These are phyloP conservation scores for Cladophialophora exuberans DNA, from an alignment of 2,329 filamentous ascomycete species.

Conservation along the genomic window DNA sequence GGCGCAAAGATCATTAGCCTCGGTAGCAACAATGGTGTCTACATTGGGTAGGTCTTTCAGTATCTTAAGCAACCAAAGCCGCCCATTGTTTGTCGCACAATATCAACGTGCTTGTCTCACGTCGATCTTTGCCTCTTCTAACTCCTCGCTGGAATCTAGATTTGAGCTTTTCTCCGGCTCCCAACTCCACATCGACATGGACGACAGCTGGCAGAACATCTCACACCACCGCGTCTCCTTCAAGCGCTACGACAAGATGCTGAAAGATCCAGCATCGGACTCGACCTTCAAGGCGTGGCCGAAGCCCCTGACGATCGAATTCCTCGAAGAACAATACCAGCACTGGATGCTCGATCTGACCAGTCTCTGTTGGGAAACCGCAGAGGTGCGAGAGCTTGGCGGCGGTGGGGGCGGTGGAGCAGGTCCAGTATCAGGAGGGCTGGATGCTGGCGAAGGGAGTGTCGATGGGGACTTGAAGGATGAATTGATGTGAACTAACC, in stretches of 20 bases:
- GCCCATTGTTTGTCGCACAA: neutral
- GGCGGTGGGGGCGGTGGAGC: conserved; percentile 13
- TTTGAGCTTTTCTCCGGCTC: conserved; percentile 33
- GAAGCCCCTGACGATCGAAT: conserved; percentile 34
- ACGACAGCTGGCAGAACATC: conserved; percentile 34
- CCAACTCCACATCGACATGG: conserved; percentile 35
- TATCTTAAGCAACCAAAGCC: neutral
- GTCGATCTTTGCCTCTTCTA: neutral
- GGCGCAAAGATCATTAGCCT: conserved; percentile 33
- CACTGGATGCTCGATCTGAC: conserved; percentile 32
- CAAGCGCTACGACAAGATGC: conserved; percentile 32
- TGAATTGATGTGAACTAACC: conserved; percentile 25
- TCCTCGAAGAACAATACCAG: conserved; percentile 32
- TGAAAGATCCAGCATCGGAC: conserved; percentile 29
- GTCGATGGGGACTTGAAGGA: conserved; percentile 23
- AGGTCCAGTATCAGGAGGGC: too few relatives aligned
- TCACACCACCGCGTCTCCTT: conserved; percentile 33
- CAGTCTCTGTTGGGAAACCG: conserved; percentile 32
- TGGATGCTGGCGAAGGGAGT: conserved; percentile 13
- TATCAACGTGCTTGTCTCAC: neutral
- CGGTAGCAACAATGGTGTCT: conserved; percentile 31
- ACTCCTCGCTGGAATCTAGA: conserved; percentile 9
- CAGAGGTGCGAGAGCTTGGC: conserved; percentile 32
- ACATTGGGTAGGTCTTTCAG: conserved; percentile 33
- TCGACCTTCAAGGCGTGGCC: conserved; percentile 31